Evolutionary conservation across 208 protist species (phyloP), one percentile per base, ranked within the genome.

Genomic region (Wallacemonas rigidus): DNA sequence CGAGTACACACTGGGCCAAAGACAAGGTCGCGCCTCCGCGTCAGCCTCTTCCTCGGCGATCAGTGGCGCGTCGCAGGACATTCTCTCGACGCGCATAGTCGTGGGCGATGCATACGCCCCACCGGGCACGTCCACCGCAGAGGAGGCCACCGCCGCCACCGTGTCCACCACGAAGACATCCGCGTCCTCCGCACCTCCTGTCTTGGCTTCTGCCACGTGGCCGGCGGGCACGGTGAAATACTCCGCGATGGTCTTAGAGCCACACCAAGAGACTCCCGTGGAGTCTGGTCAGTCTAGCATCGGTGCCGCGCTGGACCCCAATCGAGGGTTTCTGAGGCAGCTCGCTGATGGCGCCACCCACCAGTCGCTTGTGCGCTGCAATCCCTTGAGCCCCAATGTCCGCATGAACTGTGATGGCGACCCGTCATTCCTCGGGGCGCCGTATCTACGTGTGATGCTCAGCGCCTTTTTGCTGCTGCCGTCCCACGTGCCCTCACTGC

Each of bases 381-480:
- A 86, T 58, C 80, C 86, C 9, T 77, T 83, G 39, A 86, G 77
- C 3, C 69, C 78, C 2, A 15, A 73, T 43, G 54, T 77, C 2
- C 65, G 79, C 65, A 81, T 84, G 72, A 90, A 90, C 60, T 94
- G 89, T 65, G 72, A 83, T 12, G 79, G 54, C 43, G 89, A 91
- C 55, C 71, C 89, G 2, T 68, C 80, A 60, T 89, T 85, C 74
- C 86, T 96, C 38, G 81, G 80, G 9, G 88, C 92, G 1, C 83
- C 86, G 43, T 96, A 96, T 77, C 86, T 93, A n/a, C 81, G 89
- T 36, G 75, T 91, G 38, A 87, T 96, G 83, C 69, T 93, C 8
- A 83, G 78, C 72, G 88, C 81, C 14, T 84, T 96, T 26, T 65
- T 86, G 40, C 79, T 93, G 55, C 68, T 95, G 62, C 89, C 92